These are phyloP conservation scores for Sicyos edulis DNA, from an alignment of 306 rosid genomes.

Conservation along the genomic window DNA sequence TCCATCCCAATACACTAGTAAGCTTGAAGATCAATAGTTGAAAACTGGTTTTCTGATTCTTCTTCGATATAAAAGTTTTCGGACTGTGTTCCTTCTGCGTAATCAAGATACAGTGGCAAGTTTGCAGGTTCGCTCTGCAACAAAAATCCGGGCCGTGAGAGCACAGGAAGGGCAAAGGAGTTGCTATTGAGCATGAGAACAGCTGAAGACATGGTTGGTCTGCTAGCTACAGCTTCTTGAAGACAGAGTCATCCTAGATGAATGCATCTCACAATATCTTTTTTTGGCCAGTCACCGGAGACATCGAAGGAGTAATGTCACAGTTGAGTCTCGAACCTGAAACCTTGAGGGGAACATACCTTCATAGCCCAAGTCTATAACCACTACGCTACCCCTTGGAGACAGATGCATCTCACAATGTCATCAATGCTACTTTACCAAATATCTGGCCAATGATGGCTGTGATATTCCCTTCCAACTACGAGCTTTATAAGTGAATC, in stretches of 20 bases:
- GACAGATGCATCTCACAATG: no score
- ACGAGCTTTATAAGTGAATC: no score
- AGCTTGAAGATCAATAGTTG: background rate
- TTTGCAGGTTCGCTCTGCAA: conserved; percentile 8
- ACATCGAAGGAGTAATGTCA: no score
- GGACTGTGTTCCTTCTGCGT: background rate
- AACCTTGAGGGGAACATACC: no score
- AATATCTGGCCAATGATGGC: background rate
- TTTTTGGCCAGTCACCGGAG: no score
- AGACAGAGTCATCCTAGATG: conserved; percentile 5
- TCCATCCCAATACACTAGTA: background rate
- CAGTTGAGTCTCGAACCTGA: no score
- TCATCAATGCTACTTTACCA: background rate
- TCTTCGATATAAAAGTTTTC: background rate
- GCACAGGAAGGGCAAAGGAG: conserved; percentile 11
- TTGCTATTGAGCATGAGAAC: conserved; percentile 14
- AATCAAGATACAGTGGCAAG: background rate
- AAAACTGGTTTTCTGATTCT: background rate
- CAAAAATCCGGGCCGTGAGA: background rate
- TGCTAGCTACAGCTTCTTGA: conserved; percentile 3
- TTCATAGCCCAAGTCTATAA: no score
- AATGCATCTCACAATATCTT: conserved; percentile 14
- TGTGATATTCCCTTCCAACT: background rate
- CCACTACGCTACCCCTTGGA: no score
- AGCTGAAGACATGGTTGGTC: conserved; percentile 19